Conservation (phyloP, 768 basidiomycete genomes). For the Nevesoporus exiguus region DNA sequence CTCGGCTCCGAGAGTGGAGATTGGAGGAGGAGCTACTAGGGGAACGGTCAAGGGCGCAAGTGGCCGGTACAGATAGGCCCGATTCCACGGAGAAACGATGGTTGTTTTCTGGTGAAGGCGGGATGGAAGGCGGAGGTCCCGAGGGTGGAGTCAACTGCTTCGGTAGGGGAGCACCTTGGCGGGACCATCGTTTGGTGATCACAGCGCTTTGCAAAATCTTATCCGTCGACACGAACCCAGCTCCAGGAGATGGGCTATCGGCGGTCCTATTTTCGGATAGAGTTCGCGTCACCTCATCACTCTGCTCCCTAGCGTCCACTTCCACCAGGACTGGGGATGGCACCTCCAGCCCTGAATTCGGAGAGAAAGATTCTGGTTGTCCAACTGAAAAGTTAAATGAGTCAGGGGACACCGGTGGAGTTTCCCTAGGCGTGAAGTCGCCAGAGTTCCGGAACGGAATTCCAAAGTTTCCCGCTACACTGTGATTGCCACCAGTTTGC, state of each 20-base stretch:
- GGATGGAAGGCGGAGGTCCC: conserved; percentile 55
- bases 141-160: conserved; percentile 54
- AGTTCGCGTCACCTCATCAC: background rate
- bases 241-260: background rate
- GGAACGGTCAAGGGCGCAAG: conserved; percentile 32
- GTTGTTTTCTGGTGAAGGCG: conserved; percentile 23
- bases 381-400: conserved; percentile 4
- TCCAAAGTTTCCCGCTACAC: conserved; percentile 31
- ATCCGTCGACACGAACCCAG: conserved; percentile 27
- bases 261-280: background rate
- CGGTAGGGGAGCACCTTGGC: conserved; percentile 46
- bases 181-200: conserved; percentile 51
- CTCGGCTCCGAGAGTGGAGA: conserved; percentile 23
- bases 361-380: conserved; percentile 3
- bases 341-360: background rate
- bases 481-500: conserved; percentile 25
- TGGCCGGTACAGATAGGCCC: conserved; percentile 27
- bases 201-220: conserved; percentile 16
- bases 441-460: conserved; percentile 14
- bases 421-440: conserved; percentile 8
- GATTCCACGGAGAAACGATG: conserved; percentile 25
- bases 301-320: background rate
- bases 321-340: conserved; percentile 1
- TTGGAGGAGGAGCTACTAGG: conserved; percentile 39
- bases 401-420: conserved; percentile 6